A percentile compares a stretch with the other conserved stretches of the same genome.
Evolutionary conservation across 345 rosid genomes (phyloP).

Genomic region (Citrus cavaleriei): DNA sequence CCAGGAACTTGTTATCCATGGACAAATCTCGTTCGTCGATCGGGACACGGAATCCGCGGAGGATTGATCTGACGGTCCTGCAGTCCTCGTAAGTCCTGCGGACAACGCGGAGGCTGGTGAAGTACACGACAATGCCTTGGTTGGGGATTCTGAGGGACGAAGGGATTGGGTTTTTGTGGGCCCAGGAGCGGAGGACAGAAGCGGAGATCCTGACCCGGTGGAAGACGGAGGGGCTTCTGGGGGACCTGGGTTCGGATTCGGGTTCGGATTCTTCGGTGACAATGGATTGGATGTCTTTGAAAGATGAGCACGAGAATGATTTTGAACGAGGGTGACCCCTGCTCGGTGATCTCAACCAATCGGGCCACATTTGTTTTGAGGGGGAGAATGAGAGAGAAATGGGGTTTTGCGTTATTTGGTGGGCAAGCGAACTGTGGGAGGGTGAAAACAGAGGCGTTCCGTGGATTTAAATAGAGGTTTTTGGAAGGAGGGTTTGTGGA

Average conservation of each 20-base stretch:
- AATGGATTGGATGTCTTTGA: constrained; percentile 48
- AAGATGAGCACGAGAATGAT: constrained; percentile 45
- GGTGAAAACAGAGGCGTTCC: not conserved
- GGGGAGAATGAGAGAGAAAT: not conserved
- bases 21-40: constrained; percentile 83
- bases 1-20: constrained; percentile 51
- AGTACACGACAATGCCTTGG: constrained; percentile 52
- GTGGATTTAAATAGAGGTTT: not conserved
- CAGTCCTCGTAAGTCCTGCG: constrained; percentile 80
- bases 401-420: not conserved
- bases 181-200: constrained; percentile 36
- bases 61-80: constrained; percentile 51
- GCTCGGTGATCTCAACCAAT: constrained; percentile 46
- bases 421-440: not conserved
- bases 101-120: constrained; percentile 74
- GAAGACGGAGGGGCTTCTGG: constrained; percentile 41
- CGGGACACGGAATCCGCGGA: constrained; percentile 42
- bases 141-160: constrained; percentile 13
- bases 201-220: constrained; percentile 57
- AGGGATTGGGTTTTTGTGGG: not conserved
- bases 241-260: constrained; percentile 18
- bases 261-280: constrained; percentile 19
- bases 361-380: constrained; percentile 36
- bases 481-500: not conserved
- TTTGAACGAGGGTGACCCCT: constrained; percentile 5